phyloP scores from a whole-genome alignment of 1,139 yeast species.

The Geotrichum australiense region DNA sequence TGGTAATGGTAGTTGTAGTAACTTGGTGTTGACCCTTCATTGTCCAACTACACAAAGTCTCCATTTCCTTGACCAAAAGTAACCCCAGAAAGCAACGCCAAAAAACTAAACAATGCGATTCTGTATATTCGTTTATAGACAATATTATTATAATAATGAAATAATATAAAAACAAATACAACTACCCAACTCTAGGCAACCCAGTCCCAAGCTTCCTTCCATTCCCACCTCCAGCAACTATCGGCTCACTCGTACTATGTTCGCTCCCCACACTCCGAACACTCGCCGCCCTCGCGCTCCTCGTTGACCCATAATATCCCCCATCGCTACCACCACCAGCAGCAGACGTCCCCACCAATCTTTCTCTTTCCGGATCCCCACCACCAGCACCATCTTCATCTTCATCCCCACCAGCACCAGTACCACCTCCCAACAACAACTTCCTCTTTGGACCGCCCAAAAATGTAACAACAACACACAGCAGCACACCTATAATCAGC shows the following conservation, averaged over 20 bases:
- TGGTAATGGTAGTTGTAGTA: no score
- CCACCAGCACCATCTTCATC: no score
- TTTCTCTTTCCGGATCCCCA: neutral
- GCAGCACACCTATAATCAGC: constrained; percentile 26
- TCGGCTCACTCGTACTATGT: neutral
- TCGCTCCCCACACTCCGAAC: neutral
- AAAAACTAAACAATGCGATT: no score
- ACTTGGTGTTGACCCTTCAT: no score
- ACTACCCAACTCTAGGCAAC: no score
- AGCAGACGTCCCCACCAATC: neutral
- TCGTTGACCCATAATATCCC: neutral
- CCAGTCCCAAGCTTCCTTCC: neutral
- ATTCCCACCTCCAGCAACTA: neutral
- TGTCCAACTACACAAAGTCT: no score
- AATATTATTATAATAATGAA: no score
- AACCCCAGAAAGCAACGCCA: no score
- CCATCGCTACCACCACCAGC: neutral
- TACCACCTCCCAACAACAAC: neutral
- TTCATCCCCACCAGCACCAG: neutral
- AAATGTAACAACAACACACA: constrained; percentile 21
- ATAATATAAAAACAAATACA: no score
- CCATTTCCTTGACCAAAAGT: no score
- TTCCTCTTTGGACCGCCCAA: constrained; percentile 17
- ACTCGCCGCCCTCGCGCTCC: neutral
- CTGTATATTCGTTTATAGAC: no score